Evolutionary conservation across 331 rosid species (phyloP), one percentile per base, ranked within the genome.

Genomic region (Quercus tomentella): DNA sequence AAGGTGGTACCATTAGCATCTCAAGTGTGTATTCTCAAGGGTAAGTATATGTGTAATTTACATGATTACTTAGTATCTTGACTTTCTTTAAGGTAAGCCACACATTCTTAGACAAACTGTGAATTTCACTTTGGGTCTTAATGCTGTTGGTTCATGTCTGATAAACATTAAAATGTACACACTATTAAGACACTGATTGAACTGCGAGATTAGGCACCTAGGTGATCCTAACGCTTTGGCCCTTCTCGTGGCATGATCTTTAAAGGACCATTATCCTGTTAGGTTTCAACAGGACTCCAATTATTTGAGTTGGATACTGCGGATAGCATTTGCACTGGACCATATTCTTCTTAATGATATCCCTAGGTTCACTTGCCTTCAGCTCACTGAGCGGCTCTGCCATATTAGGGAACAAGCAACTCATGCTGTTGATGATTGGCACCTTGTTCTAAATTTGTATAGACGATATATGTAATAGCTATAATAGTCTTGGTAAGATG

Each of bases 11-110:
- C 74, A 90, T 93, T 83, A 90, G 91, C 93, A 86, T 96, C 85
- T 93, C 99, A 61, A 91, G 92, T 31, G 94, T 83, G 51, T 96
- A 90, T 87, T 96, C 99, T 73, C 90, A 91, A 86, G 94, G 97
- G 99, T 93, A 80, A 89, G 99, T 37, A 76, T 80, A 58, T 80
- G 43, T 70, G 35, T 31, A 58, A 30, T 37, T 60, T 56, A 56
- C 23, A 57, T 57, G 6, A 43, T 71, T n/a, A 54, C 20, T 66
- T 72, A 56, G 17, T 56, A 18, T 67, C 28, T 22, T 57, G 55
- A 35, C 21, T 23, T 63, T 72, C 41, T 60, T 80, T 28, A 30
- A 61, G 52, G 22, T 22, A 56, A 66, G 17, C 55, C 56, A 20
- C 26, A 18, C 35, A 4, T 8, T 67, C 17, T 33, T 20, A 20